These are phyloP conservation scores for Cryptococcus sp. DNA, from an alignment of 1,284 basidiomycete genomes.

Conservation along the genomic window DNA sequence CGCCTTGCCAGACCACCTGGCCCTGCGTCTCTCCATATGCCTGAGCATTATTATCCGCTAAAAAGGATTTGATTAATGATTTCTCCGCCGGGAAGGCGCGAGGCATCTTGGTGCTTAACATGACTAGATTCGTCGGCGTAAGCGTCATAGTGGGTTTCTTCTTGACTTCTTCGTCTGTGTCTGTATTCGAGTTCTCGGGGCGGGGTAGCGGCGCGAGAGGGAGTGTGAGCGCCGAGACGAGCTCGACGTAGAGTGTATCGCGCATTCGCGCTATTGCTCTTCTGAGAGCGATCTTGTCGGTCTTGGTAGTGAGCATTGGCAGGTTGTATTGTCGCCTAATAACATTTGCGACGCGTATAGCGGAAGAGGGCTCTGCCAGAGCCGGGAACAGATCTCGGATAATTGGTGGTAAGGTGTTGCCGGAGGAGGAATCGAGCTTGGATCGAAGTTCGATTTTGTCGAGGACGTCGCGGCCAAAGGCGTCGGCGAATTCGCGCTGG, in stretches of 20 bases:
- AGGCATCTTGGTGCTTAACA: slow-evolving; percentile 21
- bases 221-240: slow-evolving; percentile 23
- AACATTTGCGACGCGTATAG: slow-evolving; percentile 26
- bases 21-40: slow-evolving; percentile 30
- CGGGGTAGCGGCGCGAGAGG: slow-evolving; percentile 24
- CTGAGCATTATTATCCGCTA: slow-evolving; percentile 17
- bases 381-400: slow-evolving; percentile 29
- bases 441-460: slow-evolving; percentile 14
- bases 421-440: slow-evolving; percentile 23
- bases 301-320: slow-evolving; percentile 11
- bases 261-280: slow-evolving; percentile 28
- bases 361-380: slow-evolving; percentile 20
- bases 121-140: slow-evolving; percentile 20
- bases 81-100: slow-evolving; percentile 28
- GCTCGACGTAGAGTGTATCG: slow-evolving; percentile 23
- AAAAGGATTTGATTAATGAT: slow-evolving; percentile 20
- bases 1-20: slow-evolving; percentile 40
- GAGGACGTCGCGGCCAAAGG: slow-evolving; percentile 9
- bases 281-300: slow-evolving; percentile 21
- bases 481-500: slow-evolving; percentile 10
- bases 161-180: slow-evolving; percentile 6
- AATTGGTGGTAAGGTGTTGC: slow-evolving; percentile 21
- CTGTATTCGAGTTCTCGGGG: neutral
- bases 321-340: slow-evolving; percentile 26
- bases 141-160: slow-evolving; percentile 14